Evolutionary conservation across 1,139 yeast genomes (phyloP), one percentile per base, ranked within the genome.

Genomic region (Magnusiomyces paraingens): DNA sequence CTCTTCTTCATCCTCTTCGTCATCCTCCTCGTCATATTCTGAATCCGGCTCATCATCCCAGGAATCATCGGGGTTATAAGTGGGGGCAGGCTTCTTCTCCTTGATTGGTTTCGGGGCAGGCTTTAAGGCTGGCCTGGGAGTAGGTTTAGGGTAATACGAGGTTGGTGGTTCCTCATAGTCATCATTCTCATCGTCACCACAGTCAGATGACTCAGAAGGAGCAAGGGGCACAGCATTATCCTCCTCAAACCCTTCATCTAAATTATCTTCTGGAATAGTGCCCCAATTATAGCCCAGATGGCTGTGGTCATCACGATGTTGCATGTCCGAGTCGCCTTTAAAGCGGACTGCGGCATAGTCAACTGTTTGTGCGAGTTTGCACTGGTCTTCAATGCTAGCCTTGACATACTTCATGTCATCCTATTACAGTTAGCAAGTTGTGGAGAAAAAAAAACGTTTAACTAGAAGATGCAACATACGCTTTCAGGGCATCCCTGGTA

Each of bases 251-350:
- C 12, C 21, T 15, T 40, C 21, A 4, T 15, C 20, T 38, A 36
- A 14, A 18, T 29, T 22, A 36, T 26, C 35, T 21, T 32, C 29
- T 43, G 20, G 15, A 43, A 43, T 18, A 18, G 2, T 8, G 8
- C 32, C 32, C 32, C 32, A 26, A 26, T 26, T 40, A n/a, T 38
- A 15, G 35, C 42, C 50, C 26, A 58, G 54, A 3, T 57, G 57
- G 35, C 55, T 47, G 38, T 49, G 39, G 46, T 63, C 61, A 52
- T 63, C 66, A 11, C 62, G 58, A 51, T 63, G 66, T 46, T 63
- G 66, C 32, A 59, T 55, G 12, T 55, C 58, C n/a, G 59, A 55
- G 45, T 63, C 66, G 10, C 66, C 66, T 17, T 53, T 55, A 47
- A 63, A 63, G 17, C 66, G 51, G 14, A 61, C 58, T 14, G 58